Base-by-base conservation (phyloP, 208 protist species). In the Strigomonas culicis region DNA sequence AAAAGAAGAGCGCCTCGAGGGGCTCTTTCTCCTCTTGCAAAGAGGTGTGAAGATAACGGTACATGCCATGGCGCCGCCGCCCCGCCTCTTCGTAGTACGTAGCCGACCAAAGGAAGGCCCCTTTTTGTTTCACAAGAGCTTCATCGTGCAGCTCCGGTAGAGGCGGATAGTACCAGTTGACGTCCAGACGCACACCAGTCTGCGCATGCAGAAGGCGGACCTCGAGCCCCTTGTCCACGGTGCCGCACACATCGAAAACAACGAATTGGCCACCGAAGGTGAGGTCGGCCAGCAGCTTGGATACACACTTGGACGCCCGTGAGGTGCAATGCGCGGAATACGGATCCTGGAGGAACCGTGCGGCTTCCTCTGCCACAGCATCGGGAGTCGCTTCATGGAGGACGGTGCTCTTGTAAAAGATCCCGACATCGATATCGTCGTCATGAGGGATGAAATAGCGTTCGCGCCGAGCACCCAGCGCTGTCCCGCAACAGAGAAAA, bases 401-500 rank as follows among this genome's bases (percentile, higher is more conserved):
- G 15, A 50, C 51, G 21, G 84, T 61, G 30, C 88, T 79, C 13
- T 86, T 55, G 44, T 78, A 80, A 41, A 93, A 77, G 15, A 97
- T 68, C 43, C 92, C 92, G 43, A 97, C 56, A 44, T 97, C 92
- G 36, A 97, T 85, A 63, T 97, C 92, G 41, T 86, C 77, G 55
- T 97, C 92, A 65, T 94, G 80, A 0, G 76, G 66, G 67, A 97
- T 93, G 52, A 97, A 97, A 73, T 77, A 80, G 1, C 78, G 79
- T 31, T 94, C 86, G 13, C 92, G 86, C 24, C 82, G 79, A 2
- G 82, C 88, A 4, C 76, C 92, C 2, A 97, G 63, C 4, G 92
- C 92, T 0, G 92, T 97, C 0, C 92, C 92, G 34, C 82, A 93
- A 21, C 72, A 77, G 8, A 97, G 70, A 52, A 97, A 95, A 62